Evolutionary conservation across 352 stramenopile species (phyloP), one percentile per base, ranked within the genome.

Genomic region (Pythium aphanidermatum): DNA sequence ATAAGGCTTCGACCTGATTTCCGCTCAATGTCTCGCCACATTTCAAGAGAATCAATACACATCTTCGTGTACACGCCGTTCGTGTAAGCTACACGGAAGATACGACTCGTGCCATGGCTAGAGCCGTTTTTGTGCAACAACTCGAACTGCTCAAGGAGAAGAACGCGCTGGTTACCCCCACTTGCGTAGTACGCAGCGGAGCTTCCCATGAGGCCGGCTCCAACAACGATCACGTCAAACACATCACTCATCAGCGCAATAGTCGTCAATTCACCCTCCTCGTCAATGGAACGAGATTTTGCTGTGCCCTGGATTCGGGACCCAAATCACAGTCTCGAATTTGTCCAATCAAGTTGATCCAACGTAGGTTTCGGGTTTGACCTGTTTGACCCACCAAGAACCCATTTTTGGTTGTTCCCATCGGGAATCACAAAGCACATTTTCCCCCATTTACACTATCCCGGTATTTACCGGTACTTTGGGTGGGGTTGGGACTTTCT

Each of bases 41-140:
- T 53, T n/a, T 63, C 37, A 7, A 85, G 65, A 23, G 70, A 83
- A 28, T 67, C 56, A 27, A 85, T 51, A 49, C 83, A 80, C 45
- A 87, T 66, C 27, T 67, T 63, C 14, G 86, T 83, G 70, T 93
- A 93, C 24, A 60, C 52, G 23, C 62, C 58, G 40, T 84, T 68
- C 32, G 75, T 68, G 48, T 95, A 95, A 10, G 74, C 83, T 16
- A 86, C 67, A n/a, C 81, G 75, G 57, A 86, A 87, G 54, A 95
- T 86, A 41, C 81, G 72, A 27, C 66, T 92, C 17, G 63, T 55
- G 17, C 83, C 83, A 62, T 93, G 79, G 35, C 74, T 91, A 0
- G 76, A 92, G 4, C 83, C 81, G 13, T 68, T 61, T 20, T 50
- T 49, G 42, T 95, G 79, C 16, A 78, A 66, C 24, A 83, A 29